These are phyloP conservation scores for Trypanosoma melophagium DNA, from an alignment of 208 protist species.

Conservation along the genomic window DNA sequence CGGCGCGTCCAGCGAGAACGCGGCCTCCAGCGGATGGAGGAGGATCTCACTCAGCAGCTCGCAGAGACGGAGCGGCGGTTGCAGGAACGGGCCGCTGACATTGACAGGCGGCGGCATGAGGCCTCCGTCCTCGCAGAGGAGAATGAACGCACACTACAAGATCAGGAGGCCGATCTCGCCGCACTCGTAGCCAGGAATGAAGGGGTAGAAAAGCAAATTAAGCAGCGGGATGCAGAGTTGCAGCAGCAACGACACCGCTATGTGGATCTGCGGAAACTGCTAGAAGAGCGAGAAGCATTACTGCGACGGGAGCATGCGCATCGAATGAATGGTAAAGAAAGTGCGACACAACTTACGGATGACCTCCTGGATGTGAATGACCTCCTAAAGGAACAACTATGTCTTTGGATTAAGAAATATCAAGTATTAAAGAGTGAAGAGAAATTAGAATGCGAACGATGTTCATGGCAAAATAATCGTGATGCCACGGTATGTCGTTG, in stretches of 20 bases:
- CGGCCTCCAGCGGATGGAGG: constrained; percentile 41
- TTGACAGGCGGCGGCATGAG: constrained; percentile 39
- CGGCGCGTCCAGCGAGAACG: constrained; percentile 28
- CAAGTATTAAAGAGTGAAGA: constrained; percentile 50
- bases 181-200: constrained; percentile 53
- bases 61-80: constrained; percentile 26
- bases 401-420: constrained; percentile 56
- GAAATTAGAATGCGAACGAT: constrained; percentile 76
- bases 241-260: constrained; percentile 57
- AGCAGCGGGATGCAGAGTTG: constrained; percentile 47
- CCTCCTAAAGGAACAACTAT: constrained; percentile 46
- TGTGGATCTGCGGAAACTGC: constrained; percentile 57
- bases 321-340: constrained; percentile 58
- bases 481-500: constrained; percentile 55
- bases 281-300: constrained; percentile 62
- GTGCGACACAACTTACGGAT: constrained; percentile 53
- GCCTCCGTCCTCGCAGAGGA: constrained; percentile 33
- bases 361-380: constrained; percentile 72
- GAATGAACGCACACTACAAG: constrained; percentile 52
- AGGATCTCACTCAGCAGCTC: constrained; percentile 36
- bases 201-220: constrained; percentile 45
- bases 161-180: constrained; percentile 50
- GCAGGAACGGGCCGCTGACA: constrained; percentile 44
- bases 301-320: constrained; percentile 59
- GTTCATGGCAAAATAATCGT: constrained; percentile 56